A percentile compares a stretch with the other conserved stretches of the same genome.
Evolutionary conservation across 805 yeast species (phyloP).

Genomic region (Debaryomyces prosopidis): DNA sequence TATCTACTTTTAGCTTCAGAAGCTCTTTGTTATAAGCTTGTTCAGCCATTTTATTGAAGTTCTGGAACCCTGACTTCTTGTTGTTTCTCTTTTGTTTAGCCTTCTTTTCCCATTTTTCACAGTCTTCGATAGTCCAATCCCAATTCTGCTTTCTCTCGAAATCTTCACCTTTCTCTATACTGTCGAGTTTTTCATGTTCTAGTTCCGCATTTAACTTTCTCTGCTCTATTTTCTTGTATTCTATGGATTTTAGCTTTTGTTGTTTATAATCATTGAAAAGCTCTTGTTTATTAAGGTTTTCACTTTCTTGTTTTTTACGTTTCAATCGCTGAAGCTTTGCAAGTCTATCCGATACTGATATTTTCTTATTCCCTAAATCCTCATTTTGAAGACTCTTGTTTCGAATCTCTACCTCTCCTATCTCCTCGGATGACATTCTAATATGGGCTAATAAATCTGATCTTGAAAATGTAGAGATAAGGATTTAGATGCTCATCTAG

Average conservation of each 20-base stretch:
- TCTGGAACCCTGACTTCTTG: constrained; percentile 43
- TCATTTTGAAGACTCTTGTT: not conserved
- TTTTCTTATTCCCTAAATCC: not conserved
- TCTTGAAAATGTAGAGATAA: too few species aligned
- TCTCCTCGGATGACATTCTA: not conserved
- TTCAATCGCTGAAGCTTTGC: constrained; percentile 13
- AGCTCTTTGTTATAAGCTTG: constrained; percentile 58
- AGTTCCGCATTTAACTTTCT: constrained; percentile 32
- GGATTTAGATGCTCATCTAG: too few species aligned
- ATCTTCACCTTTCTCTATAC: constrained; percentile 37
- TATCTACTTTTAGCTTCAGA: constrained; percentile 31
- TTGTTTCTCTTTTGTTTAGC: constrained; percentile 23
- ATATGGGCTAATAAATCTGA: too few species aligned
- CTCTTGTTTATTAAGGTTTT: constrained; percentile 16
- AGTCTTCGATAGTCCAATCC: constrained; percentile 60
- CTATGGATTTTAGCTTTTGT: constrained; percentile 13
- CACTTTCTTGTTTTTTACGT: constrained; percentile 16
- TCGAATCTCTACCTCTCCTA: not conserved
- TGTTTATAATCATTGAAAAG: constrained; percentile 15
- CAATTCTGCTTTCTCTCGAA: constrained; percentile 41
- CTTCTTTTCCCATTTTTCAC: constrained; percentile 60
- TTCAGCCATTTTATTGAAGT: constrained; percentile 58
- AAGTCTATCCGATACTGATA: not conserved
- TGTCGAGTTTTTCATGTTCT: constrained; percentile 37
- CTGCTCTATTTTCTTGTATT: constrained; percentile 11